Evolutionary conservation across 371 early-diverging fungal species (phyloP), one percentile per base, ranked within the genome.

Genomic region (Scutellospora calospora): DNA sequence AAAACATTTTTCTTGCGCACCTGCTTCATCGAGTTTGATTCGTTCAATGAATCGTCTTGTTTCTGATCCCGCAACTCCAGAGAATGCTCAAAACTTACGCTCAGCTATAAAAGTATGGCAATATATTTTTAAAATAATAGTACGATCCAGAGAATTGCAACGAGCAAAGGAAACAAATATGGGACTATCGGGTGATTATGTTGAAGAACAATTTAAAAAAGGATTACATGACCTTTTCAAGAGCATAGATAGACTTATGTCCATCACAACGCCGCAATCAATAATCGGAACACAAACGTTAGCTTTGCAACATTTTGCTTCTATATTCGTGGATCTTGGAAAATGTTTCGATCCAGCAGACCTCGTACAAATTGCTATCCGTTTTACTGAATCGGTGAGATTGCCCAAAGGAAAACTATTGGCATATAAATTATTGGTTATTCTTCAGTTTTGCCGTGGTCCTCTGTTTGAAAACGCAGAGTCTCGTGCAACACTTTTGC

Each of bases 21-120:
- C 59, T 65, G 89, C 74, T 76, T 91, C 72, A 78, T 77, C 74
- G 20, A 84, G 84, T 33, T 73, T 94, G 20, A 80, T 92, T 35
- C 81, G 85, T 11, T 86, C 89, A 16, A 83, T 93, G 62, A 68
- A 83, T 29, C 82, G 86, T 18, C 71, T 93, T 25, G 85, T 90
- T 71, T 79, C 81, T 0, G 76, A 90, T 65, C 87, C 90, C 0
- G 82, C 85, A 9, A 85, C 89, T 59, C 68, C 88, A 0, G 83
- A 82, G 2, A 88, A 86, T 33, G 90, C 88, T 22, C 89, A 90
- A 75, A 84, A 87, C 25, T 79, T 93, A 49, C 85, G 93, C 6
- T 89, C 86, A 31, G 87, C 90, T n/a, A 89, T 94, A 83, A 93
- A 92, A 79, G 93, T 92, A 3, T 93, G 91, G 91, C 88, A 90